Evolutionary conservation across 2,329 filamentous ascomycete genomes (phyloP).

Genomic region (Talaromyces sp.): DNA sequence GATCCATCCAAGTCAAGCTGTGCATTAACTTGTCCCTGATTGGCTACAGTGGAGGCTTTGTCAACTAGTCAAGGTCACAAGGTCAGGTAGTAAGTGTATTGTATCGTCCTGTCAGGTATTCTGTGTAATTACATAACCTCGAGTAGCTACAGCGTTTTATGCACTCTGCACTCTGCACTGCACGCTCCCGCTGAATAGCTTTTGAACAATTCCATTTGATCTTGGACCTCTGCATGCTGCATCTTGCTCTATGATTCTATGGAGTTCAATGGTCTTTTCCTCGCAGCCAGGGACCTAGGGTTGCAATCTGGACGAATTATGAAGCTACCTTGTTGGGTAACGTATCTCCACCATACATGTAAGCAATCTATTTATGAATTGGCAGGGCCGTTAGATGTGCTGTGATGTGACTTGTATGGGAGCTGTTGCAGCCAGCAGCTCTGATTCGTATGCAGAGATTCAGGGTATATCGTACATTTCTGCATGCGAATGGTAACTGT

Average conservation of each 20-base stretch:
- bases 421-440: not conserved
- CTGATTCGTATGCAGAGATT: not conserved
- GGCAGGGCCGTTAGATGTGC: not conserved
- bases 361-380: not conserved
- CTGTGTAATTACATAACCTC: not conserved
- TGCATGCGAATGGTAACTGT: not conserved
- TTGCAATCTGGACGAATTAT: not conserved
- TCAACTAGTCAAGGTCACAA: slow-evolving; percentile 6
- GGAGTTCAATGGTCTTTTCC: not conserved
- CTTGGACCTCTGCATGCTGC: not conserved
- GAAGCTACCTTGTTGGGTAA: not conserved
- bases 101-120: not conserved
- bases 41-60: not conserved
- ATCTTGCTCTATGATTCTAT: not conserved
- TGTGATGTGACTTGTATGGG: not conserved
- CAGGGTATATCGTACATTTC: not conserved
- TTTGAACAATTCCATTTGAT: not conserved
- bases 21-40: not conserved
- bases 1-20: not conserved
- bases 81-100: not conserved
- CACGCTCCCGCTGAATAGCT: slow-evolving; percentile 4
- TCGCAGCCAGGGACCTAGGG: not conserved
- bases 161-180: slow-evolving; percentile 1
- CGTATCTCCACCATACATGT: not conserved
- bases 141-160: not conserved